A percentile compares a stretch with the other conserved stretches of the same genome.
Conservation (phyloP, 1,284 basidiomycete species). For the Golubevia sp. region DNA sequence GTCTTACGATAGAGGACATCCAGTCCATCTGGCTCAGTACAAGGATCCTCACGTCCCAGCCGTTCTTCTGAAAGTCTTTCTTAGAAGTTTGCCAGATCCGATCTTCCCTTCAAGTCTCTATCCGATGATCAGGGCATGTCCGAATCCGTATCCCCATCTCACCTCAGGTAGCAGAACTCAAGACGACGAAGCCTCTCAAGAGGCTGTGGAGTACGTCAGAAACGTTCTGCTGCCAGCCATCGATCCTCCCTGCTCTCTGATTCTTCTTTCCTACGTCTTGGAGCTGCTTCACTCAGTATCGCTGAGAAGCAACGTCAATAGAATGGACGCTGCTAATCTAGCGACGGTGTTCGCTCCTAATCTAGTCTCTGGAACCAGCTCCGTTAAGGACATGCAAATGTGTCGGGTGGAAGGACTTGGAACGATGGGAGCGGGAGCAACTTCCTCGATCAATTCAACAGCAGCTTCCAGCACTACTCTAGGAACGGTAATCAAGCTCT, state of each 20-base stretch:
- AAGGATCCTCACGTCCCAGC: constrained; percentile 78
- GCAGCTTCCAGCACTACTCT: constrained; percentile 68
- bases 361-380: constrained; percentile 62
- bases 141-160: constrained; percentile 46
- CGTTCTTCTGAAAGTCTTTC: constrained; percentile 80
- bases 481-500: constrained; percentile 74
- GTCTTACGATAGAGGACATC: constrained; percentile 80
- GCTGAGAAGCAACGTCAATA: constrained; percentile 69
- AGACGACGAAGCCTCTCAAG: constrained; percentile 63
- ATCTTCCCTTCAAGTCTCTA: constrained; percentile 75
- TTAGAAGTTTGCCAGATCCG: constrained; percentile 76
- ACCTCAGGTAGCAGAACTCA: neutral
- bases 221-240: constrained; percentile 67
- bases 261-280: constrained; percentile 73
- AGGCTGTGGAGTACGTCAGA: constrained; percentile 59
- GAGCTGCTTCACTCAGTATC: constrained; percentile 79
- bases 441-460: constrained; percentile 48
- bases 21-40: constrained; percentile 75
- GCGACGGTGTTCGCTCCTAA: constrained; percentile 78
- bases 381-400: constrained; percentile 35
- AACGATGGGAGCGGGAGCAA: constrained; percentile 70
- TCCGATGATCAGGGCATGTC: constrained; percentile 71
- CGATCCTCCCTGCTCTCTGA: constrained; percentile 71
- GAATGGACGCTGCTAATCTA: constrained; percentile 82
- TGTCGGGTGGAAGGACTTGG: constrained; percentile 73